Percentiles rank a stretch among this genome's conserved stretches.
phyloP scores from a whole-genome alignment of 1,284 basidiomycete species.

The Papiliotrema flavescens region DNA sequence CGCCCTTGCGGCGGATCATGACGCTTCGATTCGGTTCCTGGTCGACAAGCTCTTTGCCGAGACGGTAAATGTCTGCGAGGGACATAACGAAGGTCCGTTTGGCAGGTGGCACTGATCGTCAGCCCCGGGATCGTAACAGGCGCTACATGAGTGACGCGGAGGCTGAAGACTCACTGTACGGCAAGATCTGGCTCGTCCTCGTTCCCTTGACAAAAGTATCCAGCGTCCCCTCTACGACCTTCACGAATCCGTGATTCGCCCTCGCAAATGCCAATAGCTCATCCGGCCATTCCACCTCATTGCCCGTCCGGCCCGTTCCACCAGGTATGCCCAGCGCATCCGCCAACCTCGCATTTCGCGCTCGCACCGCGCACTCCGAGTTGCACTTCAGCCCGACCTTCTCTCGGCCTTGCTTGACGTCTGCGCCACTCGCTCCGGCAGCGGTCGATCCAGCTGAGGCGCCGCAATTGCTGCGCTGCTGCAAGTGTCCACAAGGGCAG shows the following conservation, averaged over 20 bases:
- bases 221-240: slow-evolving; percentile 71
- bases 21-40: slow-evolving; percentile 74
- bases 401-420: slow-evolving; percentile 28
- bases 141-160: too few relatives aligned
- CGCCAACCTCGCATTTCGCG: slow-evolving; percentile 78
- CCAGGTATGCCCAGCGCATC: slow-evolving; percentile 73
- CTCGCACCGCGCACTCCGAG: slow-evolving; percentile 72
- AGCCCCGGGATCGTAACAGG: too few relatives aligned
- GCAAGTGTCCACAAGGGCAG: slow-evolving; percentile 77
- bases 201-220: slow-evolving; percentile 68
- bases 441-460: slow-evolving; percentile 53
- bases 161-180: slow-evolving; percentile 64
- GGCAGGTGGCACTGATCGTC: slow-evolving; percentile 56
- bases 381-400: slow-evolving; percentile 64
- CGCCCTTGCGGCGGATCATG: slow-evolving; percentile 71
- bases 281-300: slow-evolving; percentile 57
- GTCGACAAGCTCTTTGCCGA: slow-evolving; percentile 77
- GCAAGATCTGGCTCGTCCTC: slow-evolving; percentile 68
- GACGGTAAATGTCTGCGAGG: slow-evolving; percentile 72
- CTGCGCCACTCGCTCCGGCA: slow-evolving; percentile 15
- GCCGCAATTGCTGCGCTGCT: slow-evolving; percentile 67
- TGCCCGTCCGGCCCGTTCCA: slow-evolving; percentile 29
- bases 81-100: slow-evolving; percentile 71
- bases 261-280: slow-evolving; percentile 62
- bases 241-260: slow-evolving; percentile 63